Evolutionary conservation across 1,284 basidiomycete species (phyloP).

Genomic region (Singerocomus rubriflavus): DNA sequence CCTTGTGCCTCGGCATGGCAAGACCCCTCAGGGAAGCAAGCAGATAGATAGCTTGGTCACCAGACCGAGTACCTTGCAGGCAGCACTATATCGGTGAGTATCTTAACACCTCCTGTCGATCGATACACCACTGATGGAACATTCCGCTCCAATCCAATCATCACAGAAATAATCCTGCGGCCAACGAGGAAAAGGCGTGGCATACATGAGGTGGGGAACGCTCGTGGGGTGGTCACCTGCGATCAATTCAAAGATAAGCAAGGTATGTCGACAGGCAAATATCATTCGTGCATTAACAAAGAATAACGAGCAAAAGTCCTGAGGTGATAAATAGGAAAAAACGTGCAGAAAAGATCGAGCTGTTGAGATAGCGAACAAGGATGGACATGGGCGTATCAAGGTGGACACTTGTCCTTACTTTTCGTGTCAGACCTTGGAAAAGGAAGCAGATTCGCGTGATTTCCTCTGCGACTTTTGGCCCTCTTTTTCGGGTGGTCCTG

Average conservation of each 20-base stretch:
- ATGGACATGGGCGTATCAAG: constrained; percentile 4
- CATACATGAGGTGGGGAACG: background rate
- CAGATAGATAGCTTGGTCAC: background rate
- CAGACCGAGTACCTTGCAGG: background rate
- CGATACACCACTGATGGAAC: background rate
- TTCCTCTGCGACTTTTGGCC: background rate
- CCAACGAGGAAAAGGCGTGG: background rate
- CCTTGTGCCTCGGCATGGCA: no score
- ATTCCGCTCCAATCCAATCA: background rate
- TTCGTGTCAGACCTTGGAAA: constrained; percentile 4
- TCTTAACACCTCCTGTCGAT: background rate
- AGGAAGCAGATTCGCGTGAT: background rate
- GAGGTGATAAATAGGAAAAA: background rate
- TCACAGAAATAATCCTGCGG: background rate
- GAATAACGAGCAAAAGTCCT: background rate
- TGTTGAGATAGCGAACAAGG: background rate
- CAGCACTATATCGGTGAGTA: background rate
- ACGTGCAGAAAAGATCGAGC: background rate
- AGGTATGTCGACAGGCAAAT: constrained; percentile 2
- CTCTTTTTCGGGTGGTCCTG: constrained; percentile 18
- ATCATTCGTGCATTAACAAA: background rate
- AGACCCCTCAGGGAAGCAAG: background rate
- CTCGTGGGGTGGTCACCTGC: background rate
- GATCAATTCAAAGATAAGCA: constrained; percentile 8
- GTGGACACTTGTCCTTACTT: no score